A percentile compares a stretch with the other conserved stretches of the same genome.
phyloP scores from a whole-genome alignment of 164 flowering plant species.

The Aristolochia fimbriata region DNA sequence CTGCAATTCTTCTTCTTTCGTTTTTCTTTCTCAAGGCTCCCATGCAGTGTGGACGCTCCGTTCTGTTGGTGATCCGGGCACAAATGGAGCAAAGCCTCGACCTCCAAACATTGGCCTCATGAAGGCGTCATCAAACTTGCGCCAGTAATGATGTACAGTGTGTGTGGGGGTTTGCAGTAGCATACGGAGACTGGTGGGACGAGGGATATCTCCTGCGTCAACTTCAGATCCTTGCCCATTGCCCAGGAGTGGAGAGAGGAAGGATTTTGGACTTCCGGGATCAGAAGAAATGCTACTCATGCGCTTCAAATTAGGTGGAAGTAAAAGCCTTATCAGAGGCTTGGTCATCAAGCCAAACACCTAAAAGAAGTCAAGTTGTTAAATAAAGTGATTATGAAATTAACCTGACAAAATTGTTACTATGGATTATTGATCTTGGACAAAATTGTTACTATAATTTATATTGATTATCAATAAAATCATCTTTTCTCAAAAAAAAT shows the following conservation, averaged over 20 bases:
- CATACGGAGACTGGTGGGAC: slow-evolving; percentile 60
- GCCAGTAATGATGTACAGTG: slow-evolving; percentile 82
- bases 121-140: slow-evolving; percentile 71
- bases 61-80: slow-evolving; percentile 84
- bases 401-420: no score
- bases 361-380: slow-evolving; percentile 10
- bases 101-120: slow-evolving; percentile 95
- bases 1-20: not conserved
- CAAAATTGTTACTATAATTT: no score
- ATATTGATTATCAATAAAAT: no score
- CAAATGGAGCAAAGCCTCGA: slow-evolving; percentile 67
- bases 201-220: slow-evolving; percentile 20
- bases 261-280: slow-evolving; percentile 53
- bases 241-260: slow-evolving; percentile 50
- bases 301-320: slow-evolving; percentile 37
- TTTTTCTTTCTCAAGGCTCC: slow-evolving; percentile 5
- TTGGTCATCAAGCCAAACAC: slow-evolving; percentile 78
- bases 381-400: not conserved
- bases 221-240: slow-evolving; percentile 40
- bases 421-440: no score
- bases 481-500: no score
- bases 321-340: slow-evolving; percentile 60
- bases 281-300: slow-evolving; percentile 39
- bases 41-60: slow-evolving; percentile 19
- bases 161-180: slow-evolving; percentile 47